A percentile compares a stretch with the other conserved stretches of the same genome.
Evolutionary conservation across 805 yeast genomes (phyloP).

Genomic region (Metschnikowia amazonensis): DNA sequence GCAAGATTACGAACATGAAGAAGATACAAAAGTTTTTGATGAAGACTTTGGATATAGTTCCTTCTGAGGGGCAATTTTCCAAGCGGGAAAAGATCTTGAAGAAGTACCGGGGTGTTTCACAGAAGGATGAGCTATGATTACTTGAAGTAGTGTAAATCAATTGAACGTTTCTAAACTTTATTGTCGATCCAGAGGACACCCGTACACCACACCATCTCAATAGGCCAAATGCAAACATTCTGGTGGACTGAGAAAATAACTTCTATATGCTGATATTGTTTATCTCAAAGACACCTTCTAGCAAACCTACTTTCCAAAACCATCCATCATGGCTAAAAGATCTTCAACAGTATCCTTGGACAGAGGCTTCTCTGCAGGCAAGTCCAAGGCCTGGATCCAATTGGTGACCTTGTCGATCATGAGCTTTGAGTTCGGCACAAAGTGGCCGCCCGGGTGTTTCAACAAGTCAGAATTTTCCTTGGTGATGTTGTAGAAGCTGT

Average conservation of each 20-base stretch:
- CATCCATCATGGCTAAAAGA: conserved; percentile 39
- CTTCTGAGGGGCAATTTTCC: conserved; percentile 38
- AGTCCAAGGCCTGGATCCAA: conserved; percentile 30
- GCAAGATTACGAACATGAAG: conserved; percentile 26
- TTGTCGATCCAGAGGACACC: no score
- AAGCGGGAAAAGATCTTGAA: conserved; percentile 29
- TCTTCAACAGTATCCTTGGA: conserved; percentile 27
- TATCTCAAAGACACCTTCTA: no score
- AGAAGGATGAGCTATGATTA: conserved; percentile 15
- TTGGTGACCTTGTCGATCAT: conserved; percentile 38
- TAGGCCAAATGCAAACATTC: no score
- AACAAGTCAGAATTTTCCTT: conserved; percentile 52
- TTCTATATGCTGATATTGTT: no score
- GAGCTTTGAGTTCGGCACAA: conserved; percentile 81
- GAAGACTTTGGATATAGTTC: conserved; percentile 28
- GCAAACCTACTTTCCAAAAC: conserved; percentile 17
- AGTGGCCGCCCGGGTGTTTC: conserved; percentile 95
- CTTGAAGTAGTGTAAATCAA: no score
- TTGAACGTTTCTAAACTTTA: no score
- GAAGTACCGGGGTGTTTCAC: conserved; percentile 29
- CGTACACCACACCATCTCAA: no score
- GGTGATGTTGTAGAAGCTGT: conserved; percentile 45
- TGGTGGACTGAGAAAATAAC: no score
- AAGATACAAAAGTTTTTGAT: conserved; percentile 33
- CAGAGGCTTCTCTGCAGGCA: conserved; percentile 14